Percentiles rank a stretch among this genome's conserved stretches.
phyloP scores from a whole-genome alignment of 1,284 basidiomycete genomes.

The Microbotryomycetes sp. region DNA sequence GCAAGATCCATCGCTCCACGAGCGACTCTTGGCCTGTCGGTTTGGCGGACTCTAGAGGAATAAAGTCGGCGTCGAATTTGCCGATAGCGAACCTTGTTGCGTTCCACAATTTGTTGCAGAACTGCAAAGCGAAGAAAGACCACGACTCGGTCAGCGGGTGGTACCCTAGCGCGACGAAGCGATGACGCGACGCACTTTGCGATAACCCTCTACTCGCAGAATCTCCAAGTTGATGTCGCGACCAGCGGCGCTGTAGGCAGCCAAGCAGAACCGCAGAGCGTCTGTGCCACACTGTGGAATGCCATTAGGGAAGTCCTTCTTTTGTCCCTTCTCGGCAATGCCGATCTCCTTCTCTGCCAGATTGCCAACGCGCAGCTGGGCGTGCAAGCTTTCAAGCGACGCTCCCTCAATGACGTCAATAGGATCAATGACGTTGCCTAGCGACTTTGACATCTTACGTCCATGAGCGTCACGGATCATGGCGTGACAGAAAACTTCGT shows the following conservation, averaged over 20 bases:
- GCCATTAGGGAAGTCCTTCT: constrained; percentile 98
- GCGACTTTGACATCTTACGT: constrained; percentile 97
- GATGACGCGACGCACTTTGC: constrained; percentile 51
- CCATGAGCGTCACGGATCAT: constrained; percentile 99
- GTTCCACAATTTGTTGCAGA: constrained; percentile 99
- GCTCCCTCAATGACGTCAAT: constrained; percentile 90
- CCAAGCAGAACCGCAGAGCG: constrained; percentile 88
- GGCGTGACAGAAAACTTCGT: constrained; percentile 96
- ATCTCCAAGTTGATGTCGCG: constrained; percentile 96
- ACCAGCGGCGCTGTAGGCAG: constrained; percentile 80
- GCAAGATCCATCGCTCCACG: constrained; percentile 91
- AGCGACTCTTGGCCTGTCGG: constrained; percentile 82
- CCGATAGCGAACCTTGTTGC: constrained; percentile 98
- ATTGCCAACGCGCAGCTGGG: constrained; percentile 84
- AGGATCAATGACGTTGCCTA: constrained; percentile 98
- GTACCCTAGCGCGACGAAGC: not conserved
- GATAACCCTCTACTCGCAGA: constrained; percentile 93
- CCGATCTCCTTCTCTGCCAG: constrained; percentile 86
- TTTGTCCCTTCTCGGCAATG: constrained; percentile 90
- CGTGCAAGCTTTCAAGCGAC: constrained; percentile 72
- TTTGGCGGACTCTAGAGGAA: constrained; percentile 63
- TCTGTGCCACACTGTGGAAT: constrained; percentile 99
- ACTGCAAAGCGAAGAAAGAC: constrained; percentile 45
- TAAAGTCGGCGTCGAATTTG: constrained; percentile 76
- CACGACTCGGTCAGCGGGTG: too few relatives aligned